These are phyloP conservation scores for Aphanoascus verrucosus DNA, from an alignment of 2,329 filamentous ascomycete species.

Conservation along the genomic window DNA sequence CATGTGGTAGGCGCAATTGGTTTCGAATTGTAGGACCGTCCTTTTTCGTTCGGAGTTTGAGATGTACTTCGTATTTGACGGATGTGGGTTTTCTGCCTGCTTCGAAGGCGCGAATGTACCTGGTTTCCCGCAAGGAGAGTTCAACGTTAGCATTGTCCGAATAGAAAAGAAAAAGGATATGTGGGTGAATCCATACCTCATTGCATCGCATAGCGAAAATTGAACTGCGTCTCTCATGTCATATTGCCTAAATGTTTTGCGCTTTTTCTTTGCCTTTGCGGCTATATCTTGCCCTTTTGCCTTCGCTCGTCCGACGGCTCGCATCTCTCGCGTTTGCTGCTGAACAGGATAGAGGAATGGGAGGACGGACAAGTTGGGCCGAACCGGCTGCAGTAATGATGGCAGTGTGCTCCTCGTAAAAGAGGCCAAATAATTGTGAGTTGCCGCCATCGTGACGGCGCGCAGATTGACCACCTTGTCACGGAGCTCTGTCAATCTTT, in stretches of 20 bases:
- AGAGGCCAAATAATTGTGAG: constrained; percentile 16
- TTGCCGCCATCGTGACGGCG: constrained; percentile 13
- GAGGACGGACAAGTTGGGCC: constrained; percentile 12
- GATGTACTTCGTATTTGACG: constrained; percentile 78
- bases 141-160: neutral
- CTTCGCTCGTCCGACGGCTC: constrained; percentile 8
- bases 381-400: constrained; percentile 10
- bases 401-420: constrained; percentile 14
- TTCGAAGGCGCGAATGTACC: constrained; percentile 84
- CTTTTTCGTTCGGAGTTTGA: constrained; percentile 73
- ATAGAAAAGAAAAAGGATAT: constrained; percentile 1
- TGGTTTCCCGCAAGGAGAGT: constrained; percentile 29
- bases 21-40: constrained; percentile 80
- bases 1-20: constrained; percentile 76
- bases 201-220: constrained; percentile 80
- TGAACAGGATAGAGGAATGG: constrained; percentile 16
- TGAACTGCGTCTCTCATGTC: constrained; percentile 57
- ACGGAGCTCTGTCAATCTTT: neutral
- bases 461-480: neutral
- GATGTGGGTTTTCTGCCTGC: constrained; percentile 64
- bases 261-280: constrained; percentile 39
- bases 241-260: constrained; percentile 52
- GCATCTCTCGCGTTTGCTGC: constrained; percentile 14
- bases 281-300: constrained; percentile 9
- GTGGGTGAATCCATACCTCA: constrained; percentile 47